Conservation (phyloP, 1,139 yeast species). For the Kurtzmaniella quercitrusa region DNA sequence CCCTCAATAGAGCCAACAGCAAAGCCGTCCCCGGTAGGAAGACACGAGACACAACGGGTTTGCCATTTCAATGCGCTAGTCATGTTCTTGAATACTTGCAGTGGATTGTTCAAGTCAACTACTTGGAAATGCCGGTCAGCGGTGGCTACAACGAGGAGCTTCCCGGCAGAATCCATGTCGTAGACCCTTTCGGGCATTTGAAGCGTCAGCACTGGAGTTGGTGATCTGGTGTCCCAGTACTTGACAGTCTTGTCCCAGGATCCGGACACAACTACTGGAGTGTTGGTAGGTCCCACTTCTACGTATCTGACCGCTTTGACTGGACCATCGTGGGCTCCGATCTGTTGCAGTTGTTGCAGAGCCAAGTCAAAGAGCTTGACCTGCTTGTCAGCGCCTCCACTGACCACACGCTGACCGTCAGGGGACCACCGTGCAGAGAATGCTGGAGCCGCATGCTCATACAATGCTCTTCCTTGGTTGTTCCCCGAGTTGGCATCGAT, state of each 20-base stretch:
- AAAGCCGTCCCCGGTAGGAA: conserved; percentile 85
- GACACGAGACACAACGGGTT: conserved; percentile 78
- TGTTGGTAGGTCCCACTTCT: conserved; percentile 74
- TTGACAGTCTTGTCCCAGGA: conserved; percentile 95
- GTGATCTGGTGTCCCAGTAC: conserved; percentile 92
- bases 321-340: conserved; percentile 84
- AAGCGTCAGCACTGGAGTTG: conserved; percentile 77
- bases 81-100: conserved; percentile 67
- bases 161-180: conserved; percentile 80
- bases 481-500: conserved; percentile 62
- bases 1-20: conserved; percentile 96
- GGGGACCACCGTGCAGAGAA: conserved; percentile 74
- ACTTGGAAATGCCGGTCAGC: conserved; percentile 84
- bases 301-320: conserved; percentile 74
- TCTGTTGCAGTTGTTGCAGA: conserved; percentile 75
- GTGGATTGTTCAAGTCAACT: conserved; percentile 80
- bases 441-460: conserved; percentile 88
- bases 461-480: conserved; percentile 83
- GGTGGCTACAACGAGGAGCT: conserved; percentile 83
- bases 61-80: conserved; percentile 90
- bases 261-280: conserved; percentile 85
- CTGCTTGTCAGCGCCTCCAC: conserved; percentile 92
- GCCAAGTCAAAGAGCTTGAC: conserved; percentile 81
- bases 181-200: conserved; percentile 88
- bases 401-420: conserved; percentile 84